These are phyloP conservation scores for Sicyos edulis DNA, from an alignment of 306 rosid species.

Conservation along the genomic window DNA sequence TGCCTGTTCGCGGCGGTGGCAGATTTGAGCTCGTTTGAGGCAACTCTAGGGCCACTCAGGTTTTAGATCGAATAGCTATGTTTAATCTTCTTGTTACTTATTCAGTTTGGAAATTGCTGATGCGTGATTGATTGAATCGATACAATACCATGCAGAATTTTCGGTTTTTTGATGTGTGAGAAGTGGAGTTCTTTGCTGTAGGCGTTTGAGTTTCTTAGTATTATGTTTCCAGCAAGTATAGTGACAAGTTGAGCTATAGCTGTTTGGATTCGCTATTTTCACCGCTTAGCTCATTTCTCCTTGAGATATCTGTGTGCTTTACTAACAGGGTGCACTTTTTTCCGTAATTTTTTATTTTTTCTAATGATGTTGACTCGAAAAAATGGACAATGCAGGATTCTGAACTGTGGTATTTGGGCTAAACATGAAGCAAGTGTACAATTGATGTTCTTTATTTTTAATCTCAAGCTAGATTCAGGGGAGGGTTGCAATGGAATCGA, in stretches of 20 bases:
- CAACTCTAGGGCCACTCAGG: background rate
- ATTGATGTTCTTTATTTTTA: constrained; percentile 4
- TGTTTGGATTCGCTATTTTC: background rate
- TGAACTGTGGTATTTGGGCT: background rate
- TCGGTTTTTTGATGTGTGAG: background rate
- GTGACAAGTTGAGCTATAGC: too few species aligned
- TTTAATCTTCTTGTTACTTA: background rate
- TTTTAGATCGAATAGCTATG: background rate
- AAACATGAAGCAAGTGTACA: constrained; percentile 7
- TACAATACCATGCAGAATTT: constrained; percentile 1
- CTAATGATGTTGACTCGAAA: constrained; percentile 1
- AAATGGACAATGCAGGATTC: constrained; percentile 9
- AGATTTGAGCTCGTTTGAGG: constrained; percentile 12
- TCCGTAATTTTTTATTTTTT: background rate
- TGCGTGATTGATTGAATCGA: background rate
- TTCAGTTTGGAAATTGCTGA: constrained; percentile 1
- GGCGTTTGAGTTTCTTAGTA: too few species aligned
- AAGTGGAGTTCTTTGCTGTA: background rate
- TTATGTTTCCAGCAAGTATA: too few species aligned
- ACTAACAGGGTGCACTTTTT: background rate
- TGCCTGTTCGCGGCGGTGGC: background rate
- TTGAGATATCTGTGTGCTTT: background rate
- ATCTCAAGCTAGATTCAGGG: constrained; percentile 8
- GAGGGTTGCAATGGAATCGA: background rate
- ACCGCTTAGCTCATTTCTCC: background rate